Conservation (phyloP, 441 rosid species). For the Bruguiera hainesii region DNA sequence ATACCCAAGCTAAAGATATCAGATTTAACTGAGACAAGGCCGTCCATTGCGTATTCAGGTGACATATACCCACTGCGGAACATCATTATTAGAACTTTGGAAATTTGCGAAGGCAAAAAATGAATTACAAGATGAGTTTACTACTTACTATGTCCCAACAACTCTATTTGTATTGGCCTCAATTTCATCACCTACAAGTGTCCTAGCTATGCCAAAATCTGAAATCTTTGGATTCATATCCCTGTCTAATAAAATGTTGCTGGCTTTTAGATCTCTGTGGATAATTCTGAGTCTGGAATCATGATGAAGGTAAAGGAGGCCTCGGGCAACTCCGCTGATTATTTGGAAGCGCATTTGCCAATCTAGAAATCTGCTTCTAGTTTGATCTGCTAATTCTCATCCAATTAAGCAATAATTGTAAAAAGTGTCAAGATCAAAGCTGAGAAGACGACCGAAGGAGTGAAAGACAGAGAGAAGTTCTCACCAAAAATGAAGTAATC, state of each 20-base stretch:
- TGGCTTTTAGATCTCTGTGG: conserved; percentile 7
- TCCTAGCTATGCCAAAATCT: conserved; percentile 9
- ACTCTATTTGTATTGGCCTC: background rate
- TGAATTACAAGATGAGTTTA: no score
- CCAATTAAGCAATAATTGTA: no score
- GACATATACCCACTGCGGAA: conserved; percentile 17
- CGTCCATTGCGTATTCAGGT: conserved; percentile 17
- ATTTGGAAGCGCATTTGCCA: background rate
- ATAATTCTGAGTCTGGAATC: conserved; percentile 9
- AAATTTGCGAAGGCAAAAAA: no score
- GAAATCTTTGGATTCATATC: conserved; percentile 3
- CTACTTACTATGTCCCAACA: background rate
- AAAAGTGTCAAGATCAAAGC: no score
- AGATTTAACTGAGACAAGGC: conserved; percentile 16
- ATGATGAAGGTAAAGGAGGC: conserved; percentile 5
- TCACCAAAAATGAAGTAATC: conserved; percentile 26
- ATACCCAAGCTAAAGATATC: conserved; percentile 25
- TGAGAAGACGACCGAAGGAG: no score
- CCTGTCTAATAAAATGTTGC: background rate
- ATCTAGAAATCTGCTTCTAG: background rate
- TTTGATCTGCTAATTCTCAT: background rate
- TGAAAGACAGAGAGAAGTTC: no score
- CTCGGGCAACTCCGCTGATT: background rate
- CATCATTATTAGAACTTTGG: background rate
- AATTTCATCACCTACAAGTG: background rate